Percentiles rank a stretch among this genome's conserved stretches.
Conservation (phyloP, 768 basidiomycete genomes). For the Auricularia cornea region DNA sequence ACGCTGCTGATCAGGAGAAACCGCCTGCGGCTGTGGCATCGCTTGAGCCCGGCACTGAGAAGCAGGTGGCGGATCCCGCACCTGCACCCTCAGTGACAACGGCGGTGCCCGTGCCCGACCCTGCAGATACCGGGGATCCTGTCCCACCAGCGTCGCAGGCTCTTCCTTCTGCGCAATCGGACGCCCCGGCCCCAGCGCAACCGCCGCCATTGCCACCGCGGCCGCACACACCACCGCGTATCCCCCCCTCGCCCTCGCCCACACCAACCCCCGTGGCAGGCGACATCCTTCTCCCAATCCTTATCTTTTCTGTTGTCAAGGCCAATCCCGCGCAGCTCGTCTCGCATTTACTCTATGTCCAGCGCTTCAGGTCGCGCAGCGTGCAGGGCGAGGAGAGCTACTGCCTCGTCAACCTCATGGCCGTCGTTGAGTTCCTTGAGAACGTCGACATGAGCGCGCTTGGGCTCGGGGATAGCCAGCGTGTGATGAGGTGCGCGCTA, state of each 20-base stretch:
- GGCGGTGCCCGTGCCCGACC: background rate
- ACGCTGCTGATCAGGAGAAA: slow-evolving; percentile 31
- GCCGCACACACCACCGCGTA: slow-evolving; percentile 3
- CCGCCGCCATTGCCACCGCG: slow-evolving; percentile 1
- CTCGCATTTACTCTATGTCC: slow-evolving; percentile 49
- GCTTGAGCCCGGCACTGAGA: background rate
- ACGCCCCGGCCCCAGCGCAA: background rate
- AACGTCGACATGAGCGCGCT: slow-evolving; percentile 79
- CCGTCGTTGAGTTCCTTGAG: slow-evolving; percentile 92
- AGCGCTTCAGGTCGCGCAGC: slow-evolving; percentile 52
- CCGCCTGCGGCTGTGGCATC: slow-evolving; percentile 11
- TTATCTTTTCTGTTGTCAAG: slow-evolving; percentile 92
- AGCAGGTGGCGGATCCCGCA: background rate
- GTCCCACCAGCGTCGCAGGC: background rate
- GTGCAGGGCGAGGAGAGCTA: slow-evolving; percentile 80
- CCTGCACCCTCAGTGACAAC: background rate
- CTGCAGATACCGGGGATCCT: background rate
- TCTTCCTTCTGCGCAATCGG: too few relatives aligned
- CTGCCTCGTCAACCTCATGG: slow-evolving; percentile 89
- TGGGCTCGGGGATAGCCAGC: slow-evolving; percentile 53
- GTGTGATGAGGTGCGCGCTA: slow-evolving; percentile 44
- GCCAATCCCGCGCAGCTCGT: slow-evolving; percentile 77
- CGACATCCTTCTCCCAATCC: slow-evolving; percentile 84
- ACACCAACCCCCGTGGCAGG: slow-evolving; percentile 55
- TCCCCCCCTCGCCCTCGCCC: background rate